Evolutionary conservation across 257 asterid species (phyloP).

Genomic region (Gentiana dahurica): DNA sequence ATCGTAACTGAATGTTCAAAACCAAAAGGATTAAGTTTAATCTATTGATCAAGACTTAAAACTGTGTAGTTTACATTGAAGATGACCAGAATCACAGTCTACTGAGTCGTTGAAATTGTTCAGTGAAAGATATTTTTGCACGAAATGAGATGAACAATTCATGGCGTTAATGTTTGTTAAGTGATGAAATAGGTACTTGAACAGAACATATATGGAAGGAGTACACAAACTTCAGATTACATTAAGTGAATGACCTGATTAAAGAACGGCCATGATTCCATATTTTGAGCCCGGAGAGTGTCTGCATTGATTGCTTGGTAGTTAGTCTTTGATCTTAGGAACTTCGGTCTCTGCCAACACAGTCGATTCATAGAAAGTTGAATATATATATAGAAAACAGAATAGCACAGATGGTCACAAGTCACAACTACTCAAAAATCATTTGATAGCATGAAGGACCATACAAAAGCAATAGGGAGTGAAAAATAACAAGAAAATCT

Average conservation of each 20-base stretch:
- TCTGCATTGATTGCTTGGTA: slow-evolving; percentile 75
- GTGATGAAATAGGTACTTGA: neutral
- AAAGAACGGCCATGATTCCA: slow-evolving; percentile 74
- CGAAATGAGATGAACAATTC: too few relatives aligned
- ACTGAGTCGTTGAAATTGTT: too few relatives aligned
- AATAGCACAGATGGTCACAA: neutral
- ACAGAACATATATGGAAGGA: neutral
- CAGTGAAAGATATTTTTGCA: too few relatives aligned
- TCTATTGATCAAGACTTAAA: too few relatives aligned
- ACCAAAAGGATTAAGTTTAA: too few relatives aligned
- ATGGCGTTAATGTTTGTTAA: too few relatives aligned
- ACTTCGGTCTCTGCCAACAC: slow-evolving; percentile 63
- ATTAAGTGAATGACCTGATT: slow-evolving; percentile 41
- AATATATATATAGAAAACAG: neutral
- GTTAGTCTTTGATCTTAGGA: slow-evolving; percentile 47
- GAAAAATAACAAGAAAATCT: too few relatives aligned
- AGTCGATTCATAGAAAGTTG: slow-evolving; percentile 2
- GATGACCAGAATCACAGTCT: too few relatives aligned
- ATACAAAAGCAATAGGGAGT: too few relatives aligned
- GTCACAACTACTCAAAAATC: neutral
- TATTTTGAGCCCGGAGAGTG: slow-evolving; percentile 73
- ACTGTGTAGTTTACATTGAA: too few relatives aligned
- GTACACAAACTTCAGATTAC: too few relatives aligned
- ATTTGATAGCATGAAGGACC: neutral
- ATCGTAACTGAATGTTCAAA: too few relatives aligned